Conservation (phyloP, 176 grass and related monocot genomes). For the Eleusine coracana region DNA sequence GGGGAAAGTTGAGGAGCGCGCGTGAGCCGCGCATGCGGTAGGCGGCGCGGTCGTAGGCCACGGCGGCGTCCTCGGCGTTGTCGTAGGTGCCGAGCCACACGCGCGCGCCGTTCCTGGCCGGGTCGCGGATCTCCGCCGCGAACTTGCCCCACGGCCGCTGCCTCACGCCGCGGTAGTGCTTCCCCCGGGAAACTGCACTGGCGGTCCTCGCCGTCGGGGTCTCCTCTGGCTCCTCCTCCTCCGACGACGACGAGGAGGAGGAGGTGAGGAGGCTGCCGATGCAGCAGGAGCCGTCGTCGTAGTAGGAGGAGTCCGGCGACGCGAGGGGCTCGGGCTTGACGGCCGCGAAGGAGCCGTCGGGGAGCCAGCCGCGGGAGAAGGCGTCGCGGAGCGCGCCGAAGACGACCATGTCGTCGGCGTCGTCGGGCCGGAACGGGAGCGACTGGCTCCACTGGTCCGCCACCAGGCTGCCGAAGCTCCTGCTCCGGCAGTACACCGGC, state of each 20-base stretch:
- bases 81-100: slow-evolving; percentile 88
- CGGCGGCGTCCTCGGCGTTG: slow-evolving; percentile 74
- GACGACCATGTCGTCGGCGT: slow-evolving; percentile 95
- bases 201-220: background rate
- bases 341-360: slow-evolving; percentile 60
- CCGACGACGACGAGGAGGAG: no score
- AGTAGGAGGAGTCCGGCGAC: slow-evolving; percentile 12
- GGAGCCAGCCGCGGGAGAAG: slow-evolving; percentile 72
- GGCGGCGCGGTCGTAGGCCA: slow-evolving; percentile 83
- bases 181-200: slow-evolving; percentile 37
- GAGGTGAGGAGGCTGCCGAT: slow-evolving; percentile 23
- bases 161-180: slow-evolving; percentile 74
- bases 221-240: background rate
- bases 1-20: slow-evolving; percentile 90
- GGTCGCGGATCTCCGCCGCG: slow-evolving; percentile 69
- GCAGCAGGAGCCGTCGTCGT: slow-evolving; percentile 7
- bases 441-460: slow-evolving; percentile 79
- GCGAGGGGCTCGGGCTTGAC: slow-evolving; percentile 53
- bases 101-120: slow-evolving; percentile 83
- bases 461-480: slow-evolving; percentile 74
- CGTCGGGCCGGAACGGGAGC: slow-evolving; percentile 77
- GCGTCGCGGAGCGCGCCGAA: slow-evolving; percentile 70
- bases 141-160: slow-evolving; percentile 74
- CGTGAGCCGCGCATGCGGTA: slow-evolving; percentile 90
- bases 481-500: slow-evolving; percentile 62